Percentiles rank a stretch among this genome's conserved stretches.
Conservation (phyloP, 1,284 basidiomycete species). For the Moesziomyces sp. region DNA sequence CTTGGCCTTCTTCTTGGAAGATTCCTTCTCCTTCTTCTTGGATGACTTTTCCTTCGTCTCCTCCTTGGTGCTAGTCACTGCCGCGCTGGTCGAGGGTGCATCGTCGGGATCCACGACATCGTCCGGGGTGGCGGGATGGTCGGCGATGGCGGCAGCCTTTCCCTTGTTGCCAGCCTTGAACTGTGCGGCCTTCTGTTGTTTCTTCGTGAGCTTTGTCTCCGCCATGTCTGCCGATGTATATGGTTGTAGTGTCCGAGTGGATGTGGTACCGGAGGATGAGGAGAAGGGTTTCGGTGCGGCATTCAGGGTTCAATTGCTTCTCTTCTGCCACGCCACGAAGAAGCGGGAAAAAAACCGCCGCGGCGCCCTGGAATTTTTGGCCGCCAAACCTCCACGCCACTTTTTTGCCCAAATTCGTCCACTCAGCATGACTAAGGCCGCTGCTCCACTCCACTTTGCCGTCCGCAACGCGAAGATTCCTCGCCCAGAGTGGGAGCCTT, state of each 20-base stretch:
- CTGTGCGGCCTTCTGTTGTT: slow-evolving; percentile 56
- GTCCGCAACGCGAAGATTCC: slow-evolving; percentile 20
- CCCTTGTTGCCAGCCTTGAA: slow-evolving; percentile 51
- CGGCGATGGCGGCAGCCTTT: slow-evolving; percentile 30
- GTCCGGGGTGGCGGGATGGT: slow-evolving; percentile 29
- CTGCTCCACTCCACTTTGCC: background rate
- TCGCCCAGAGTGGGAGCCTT: slow-evolving; percentile 4
- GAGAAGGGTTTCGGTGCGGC: background rate
- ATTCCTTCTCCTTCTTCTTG: slow-evolving; percentile 1
- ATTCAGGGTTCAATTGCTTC: slow-evolving; percentile 30
- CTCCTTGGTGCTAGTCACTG: background rate
- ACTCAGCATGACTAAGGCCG: slow-evolving; percentile 35
- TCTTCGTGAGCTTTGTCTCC: slow-evolving; percentile 52
- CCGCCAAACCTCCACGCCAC: slow-evolving; percentile 18
- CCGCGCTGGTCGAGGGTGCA: background rate
- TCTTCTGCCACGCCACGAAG: background rate
- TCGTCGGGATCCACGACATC: slow-evolving; percentile 27
- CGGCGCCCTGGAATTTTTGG: slow-evolving; percentile 12
- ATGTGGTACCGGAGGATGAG: background rate
- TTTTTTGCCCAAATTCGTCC: background rate
- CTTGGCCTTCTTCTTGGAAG: background rate
- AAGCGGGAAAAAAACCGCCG: background rate
- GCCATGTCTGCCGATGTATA: slow-evolving; percentile 12
- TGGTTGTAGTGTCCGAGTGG: too few species aligned
- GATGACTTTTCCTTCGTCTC: background rate